Percentiles rank a stretch among this genome's conserved stretches.
phyloP scores from a whole-genome alignment of 2,329 filamentous ascomycete genomes.

The Cladophialophora yegresii region DNA sequence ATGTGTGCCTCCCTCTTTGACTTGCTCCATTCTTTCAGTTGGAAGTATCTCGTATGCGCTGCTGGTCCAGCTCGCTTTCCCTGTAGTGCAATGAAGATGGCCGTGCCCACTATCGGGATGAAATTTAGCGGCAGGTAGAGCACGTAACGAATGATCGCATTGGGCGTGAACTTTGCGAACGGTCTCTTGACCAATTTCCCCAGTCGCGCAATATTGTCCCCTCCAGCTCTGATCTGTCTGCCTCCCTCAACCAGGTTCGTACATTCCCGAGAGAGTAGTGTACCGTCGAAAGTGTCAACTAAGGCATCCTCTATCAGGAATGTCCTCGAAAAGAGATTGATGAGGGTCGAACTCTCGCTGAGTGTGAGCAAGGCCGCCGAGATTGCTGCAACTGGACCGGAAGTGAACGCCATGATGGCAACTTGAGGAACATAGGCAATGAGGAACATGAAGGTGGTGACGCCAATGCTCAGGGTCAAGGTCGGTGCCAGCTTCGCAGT shows the following conservation, averaged over 20 bases:
- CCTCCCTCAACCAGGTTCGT: slow-evolving; percentile 70
- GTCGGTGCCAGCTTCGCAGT: slow-evolving; percentile 61
- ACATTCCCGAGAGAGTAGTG: slow-evolving; percentile 57
- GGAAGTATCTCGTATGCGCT: slow-evolving; percentile 72
- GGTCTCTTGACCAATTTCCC: slow-evolving; percentile 60
- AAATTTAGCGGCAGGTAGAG: slow-evolving; percentile 91
- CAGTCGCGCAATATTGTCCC: slow-evolving; percentile 57
- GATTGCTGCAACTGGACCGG: slow-evolving; percentile 69
- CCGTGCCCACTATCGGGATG: slow-evolving; percentile 83
- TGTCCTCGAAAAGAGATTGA: slow-evolving; percentile 60
- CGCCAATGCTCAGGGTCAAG: slow-evolving; percentile 67
- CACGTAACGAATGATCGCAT: slow-evolving; percentile 71
- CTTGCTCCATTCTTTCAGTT: slow-evolving; percentile 79
- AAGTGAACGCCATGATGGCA: slow-evolving; percentile 78
- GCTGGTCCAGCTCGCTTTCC: slow-evolving; percentile 60
- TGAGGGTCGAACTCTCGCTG: slow-evolving; percentile 58
- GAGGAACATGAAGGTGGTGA: slow-evolving; percentile 80
- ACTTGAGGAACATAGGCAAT: slow-evolving; percentile 86
- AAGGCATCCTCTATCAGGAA: slow-evolving; percentile 81
- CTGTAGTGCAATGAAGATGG: slow-evolving; percentile 76
- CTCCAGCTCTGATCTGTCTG: slow-evolving; percentile 65
- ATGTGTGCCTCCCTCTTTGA: slow-evolving; percentile 69
- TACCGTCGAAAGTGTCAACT: slow-evolving; percentile 84
- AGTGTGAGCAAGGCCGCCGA: slow-evolving; percentile 62
- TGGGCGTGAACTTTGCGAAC: slow-evolving; percentile 55